Evolutionary conservation across 768 basidiomycete genomes (phyloP).

Genomic region (Nevesoporus exiguus): DNA sequence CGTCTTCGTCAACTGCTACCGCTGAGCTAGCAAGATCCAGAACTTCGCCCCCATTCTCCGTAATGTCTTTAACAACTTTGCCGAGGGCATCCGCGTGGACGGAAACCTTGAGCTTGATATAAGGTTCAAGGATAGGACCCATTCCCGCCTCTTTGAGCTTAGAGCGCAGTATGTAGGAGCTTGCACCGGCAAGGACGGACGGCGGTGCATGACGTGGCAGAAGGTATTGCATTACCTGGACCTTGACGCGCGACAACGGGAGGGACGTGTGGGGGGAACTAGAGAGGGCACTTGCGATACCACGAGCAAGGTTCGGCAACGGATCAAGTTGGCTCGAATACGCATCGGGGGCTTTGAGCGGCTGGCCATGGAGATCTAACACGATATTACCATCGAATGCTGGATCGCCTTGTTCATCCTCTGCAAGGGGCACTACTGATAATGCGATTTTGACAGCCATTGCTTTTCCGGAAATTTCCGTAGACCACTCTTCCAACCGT

Average conservation of each 20-base stretch:
- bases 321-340: constrained; percentile 43
- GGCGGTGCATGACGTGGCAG: constrained; percentile 42
- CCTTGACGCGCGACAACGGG: constrained; percentile 59
- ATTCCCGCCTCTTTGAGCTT: constrained; percentile 58
- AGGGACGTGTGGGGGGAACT: constrained; percentile 78
- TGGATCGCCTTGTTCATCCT: constrained; percentile 59
- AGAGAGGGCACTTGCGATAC: constrained; percentile 67
- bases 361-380: constrained; percentile 48
- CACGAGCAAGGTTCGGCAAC: constrained; percentile 56
- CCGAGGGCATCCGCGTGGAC: constrained; percentile 68
- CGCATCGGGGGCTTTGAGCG: constrained; percentile 50
- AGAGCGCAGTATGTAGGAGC: constrained; percentile 60
- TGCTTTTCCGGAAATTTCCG: constrained; percentile 58
- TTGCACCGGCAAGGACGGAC: constrained; percentile 62
- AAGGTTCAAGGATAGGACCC: constrained; percentile 80
- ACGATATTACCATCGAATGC: constrained; percentile 79
- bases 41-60: constrained; percentile 78
- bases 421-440: constrained; percentile 49
- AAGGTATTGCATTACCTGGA: constrained; percentile 48
- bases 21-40: constrained; percentile 51
- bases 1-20: constrained; percentile 37
- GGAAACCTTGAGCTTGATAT: constrained; percentile 62
- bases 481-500: constrained; percentile 50
- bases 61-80: constrained; percentile 79
- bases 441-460: constrained; percentile 52